Evolutionary conservation across 2,329 filamentous ascomycete species (phyloP).

Genomic region (Fusarium nisikadoi): DNA sequence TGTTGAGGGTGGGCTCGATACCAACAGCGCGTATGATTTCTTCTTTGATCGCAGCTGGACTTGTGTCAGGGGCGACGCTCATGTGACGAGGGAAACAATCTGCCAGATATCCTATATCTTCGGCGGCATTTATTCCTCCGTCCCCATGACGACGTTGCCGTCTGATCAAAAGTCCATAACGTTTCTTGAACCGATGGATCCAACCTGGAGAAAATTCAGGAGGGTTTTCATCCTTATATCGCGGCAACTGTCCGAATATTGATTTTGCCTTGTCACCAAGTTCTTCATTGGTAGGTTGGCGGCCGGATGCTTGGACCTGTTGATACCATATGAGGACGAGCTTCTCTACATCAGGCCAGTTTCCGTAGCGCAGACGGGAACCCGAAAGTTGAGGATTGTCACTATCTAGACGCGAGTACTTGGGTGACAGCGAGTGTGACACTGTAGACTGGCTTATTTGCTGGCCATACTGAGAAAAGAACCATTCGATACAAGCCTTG

Average conservation of each 20-base stretch:
- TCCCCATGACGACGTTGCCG: conserved; percentile 65
- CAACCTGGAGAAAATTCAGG: conserved; percentile 72
- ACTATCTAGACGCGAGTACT: conserved; percentile 70
- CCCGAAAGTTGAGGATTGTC: conserved; percentile 70
- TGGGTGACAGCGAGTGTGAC: conserved; percentile 69
- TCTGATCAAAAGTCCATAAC: conserved; percentile 67
- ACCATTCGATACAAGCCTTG: conserved; percentile 73
- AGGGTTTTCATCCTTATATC: conserved; percentile 68
- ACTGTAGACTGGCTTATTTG: conserved; percentile 72
- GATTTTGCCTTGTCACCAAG: conserved; percentile 70
- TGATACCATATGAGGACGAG: conserved; percentile 67
- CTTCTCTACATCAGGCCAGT: conserved; percentile 72
- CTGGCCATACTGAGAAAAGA: conserved; percentile 66
- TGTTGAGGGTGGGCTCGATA: conserved; percentile 63
- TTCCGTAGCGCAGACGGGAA: conserved; percentile 70
- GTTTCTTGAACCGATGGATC: conserved; percentile 73
- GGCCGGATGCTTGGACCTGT: conserved; percentile 61
- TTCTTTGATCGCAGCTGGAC: conserved; percentile 68
- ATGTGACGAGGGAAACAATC: conserved; percentile 70
- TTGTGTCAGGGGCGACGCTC: conserved; percentile 66
- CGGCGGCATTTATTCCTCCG: conserved; percentile 58
- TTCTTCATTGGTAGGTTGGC: conserved; percentile 71
- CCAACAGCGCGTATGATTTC: conserved; percentile 65
- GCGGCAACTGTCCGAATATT: conserved; percentile 67
- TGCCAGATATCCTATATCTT: conserved; percentile 69